These are phyloP conservation scores for Auricularia cornea DNA, from an alignment of 768 basidiomycete genomes.

Conservation along the genomic window DNA sequence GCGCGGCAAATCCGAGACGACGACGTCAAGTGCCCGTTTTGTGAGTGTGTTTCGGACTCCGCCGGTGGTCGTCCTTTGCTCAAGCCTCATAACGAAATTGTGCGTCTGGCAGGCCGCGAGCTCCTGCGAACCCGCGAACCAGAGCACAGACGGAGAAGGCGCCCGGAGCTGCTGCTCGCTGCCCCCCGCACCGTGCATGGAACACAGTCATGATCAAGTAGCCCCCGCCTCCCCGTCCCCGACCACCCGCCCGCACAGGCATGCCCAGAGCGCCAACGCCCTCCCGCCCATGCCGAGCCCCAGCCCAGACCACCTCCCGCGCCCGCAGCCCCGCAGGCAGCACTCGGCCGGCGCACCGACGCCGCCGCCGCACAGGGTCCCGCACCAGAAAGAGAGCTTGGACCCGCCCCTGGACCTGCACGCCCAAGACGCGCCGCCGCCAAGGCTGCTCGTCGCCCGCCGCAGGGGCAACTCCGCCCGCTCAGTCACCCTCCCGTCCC, in stretches of 20 bases:
- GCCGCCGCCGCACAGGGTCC: too few species aligned
- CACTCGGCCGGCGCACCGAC: too few species aligned
- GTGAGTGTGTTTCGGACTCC: too few species aligned
- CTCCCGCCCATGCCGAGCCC: background rate
- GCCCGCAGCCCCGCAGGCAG: too few species aligned
- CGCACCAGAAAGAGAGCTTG: background rate
- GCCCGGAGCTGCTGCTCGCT: background rate
- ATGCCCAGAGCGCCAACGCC: background rate
- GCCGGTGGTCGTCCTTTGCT: too few species aligned
- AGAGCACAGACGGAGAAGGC: too few species aligned
- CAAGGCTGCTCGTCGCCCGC: background rate
- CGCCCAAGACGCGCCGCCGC: too few species aligned
- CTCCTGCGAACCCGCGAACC: too few species aligned
- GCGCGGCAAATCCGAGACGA: too few species aligned
- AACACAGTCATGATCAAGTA: background rate
- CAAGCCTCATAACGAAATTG: too few species aligned
- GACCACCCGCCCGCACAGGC: background rate
- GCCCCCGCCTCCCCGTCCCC: background rate
- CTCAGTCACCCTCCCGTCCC: background rate
- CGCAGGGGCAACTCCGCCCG: background rate
- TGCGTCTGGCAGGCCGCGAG: too few species aligned
- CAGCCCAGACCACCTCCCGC: background rate
- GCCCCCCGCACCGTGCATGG: background rate
- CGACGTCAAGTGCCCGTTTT: too few species aligned
- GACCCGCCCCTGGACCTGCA: background rate